Evolutionary conservation across 805 yeast species (phyloP).

Genomic region (Scheffersomyces stipitis): DNA sequence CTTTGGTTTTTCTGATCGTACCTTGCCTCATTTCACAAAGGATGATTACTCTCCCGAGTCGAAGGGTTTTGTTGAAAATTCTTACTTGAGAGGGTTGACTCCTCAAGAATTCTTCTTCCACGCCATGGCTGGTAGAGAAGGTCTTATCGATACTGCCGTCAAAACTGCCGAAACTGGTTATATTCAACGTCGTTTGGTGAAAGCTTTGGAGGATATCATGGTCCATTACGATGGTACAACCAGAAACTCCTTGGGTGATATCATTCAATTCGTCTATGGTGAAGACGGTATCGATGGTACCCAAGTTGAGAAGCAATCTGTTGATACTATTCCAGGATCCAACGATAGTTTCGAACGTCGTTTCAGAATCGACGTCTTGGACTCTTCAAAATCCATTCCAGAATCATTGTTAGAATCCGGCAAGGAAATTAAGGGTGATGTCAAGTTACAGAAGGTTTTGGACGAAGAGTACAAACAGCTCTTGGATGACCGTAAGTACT

Average conservation of each 20-base stretch:
- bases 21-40: slow-evolving; percentile 96
- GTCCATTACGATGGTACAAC: slow-evolving; percentile 98
- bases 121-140: slow-evolving; percentile 99
- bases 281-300: slow-evolving; percentile 99
- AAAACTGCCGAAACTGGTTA: slow-evolving; percentile 98
- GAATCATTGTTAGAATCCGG: slow-evolving; percentile 85
- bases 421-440: slow-evolving; percentile 85
- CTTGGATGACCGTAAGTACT: slow-evolving; percentile 68
- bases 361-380: slow-evolving; percentile 85
- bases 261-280: slow-evolving; percentile 95
- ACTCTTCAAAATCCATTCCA: slow-evolving; percentile 56
- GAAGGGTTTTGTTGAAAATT: slow-evolving; percentile 96
- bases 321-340: slow-evolving; percentile 94
- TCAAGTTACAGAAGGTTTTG: slow-evolving; percentile 72
- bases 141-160: slow-evolving; percentile 98
- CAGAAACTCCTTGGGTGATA: slow-evolving; percentile 94
- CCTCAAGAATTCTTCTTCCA: slow-evolving; percentile 99
- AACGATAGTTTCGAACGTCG: slow-evolving; percentile 78
- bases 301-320: slow-evolving; percentile 93
- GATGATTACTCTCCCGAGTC: slow-evolving; percentile 99
- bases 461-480: slow-evolving; percentile 86
- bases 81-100: slow-evolving; percentile 93
- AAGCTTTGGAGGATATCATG: slow-evolving; percentile 96
- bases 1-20: slow-evolving; percentile 93
- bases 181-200: slow-evolving; percentile 94